Percentiles rank a stretch among this genome's conserved stretches.
Evolutionary conservation across 2,329 filamentous ascomycete species (phyloP).

Genomic region (Calcarisporium arbuscula): DNA sequence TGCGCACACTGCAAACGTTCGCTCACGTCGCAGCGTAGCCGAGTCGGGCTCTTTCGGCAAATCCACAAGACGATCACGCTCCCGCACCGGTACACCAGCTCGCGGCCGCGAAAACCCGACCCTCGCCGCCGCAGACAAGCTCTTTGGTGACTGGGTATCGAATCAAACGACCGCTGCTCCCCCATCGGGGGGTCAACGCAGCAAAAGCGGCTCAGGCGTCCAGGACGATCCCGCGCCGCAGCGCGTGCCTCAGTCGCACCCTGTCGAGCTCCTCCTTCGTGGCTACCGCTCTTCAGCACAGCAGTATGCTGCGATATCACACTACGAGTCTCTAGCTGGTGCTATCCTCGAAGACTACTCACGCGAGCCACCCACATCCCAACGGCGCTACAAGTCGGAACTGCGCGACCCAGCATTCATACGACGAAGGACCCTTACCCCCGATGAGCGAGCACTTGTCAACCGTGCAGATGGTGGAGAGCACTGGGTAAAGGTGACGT

Average conservation of each 20-base stretch:
- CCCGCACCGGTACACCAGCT: conserved; percentile 52
- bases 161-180: conserved; percentile 32
- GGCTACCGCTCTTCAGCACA: conserved; percentile 62
- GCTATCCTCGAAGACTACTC: conserved; percentile 90
- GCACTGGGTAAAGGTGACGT: conserved; percentile 88
- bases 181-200: conserved; percentile 7
- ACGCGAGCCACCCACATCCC: conserved; percentile 68
- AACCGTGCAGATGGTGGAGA: conserved; percentile 76
- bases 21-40: conserved; percentile 47
- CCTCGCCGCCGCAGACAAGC: conserved; percentile 52
- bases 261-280: conserved; percentile 75
- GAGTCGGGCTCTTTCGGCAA: conserved; percentile 62
- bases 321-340: conserved; percentile 82
- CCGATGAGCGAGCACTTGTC: conserved; percentile 70
- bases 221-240: conserved; percentile 33
- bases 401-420: conserved; percentile 67
- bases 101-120: conserved; percentile 54
- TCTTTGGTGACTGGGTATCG: conserved; percentile 54
- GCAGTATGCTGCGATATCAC: conserved; percentile 82
- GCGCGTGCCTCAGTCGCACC: conserved; percentile 31
- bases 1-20: conserved; percentile 38
- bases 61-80: conserved; percentile 57
- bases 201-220: conserved; percentile 14
- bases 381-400: conserved; percentile 66
- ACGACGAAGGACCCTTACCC: conserved; percentile 57